Percentiles rank a stretch among this genome's conserved stretches.
phyloP scores from a whole-genome alignment of 495 filamentous ascomycete species.

The Neurospora pannonica region DNA sequence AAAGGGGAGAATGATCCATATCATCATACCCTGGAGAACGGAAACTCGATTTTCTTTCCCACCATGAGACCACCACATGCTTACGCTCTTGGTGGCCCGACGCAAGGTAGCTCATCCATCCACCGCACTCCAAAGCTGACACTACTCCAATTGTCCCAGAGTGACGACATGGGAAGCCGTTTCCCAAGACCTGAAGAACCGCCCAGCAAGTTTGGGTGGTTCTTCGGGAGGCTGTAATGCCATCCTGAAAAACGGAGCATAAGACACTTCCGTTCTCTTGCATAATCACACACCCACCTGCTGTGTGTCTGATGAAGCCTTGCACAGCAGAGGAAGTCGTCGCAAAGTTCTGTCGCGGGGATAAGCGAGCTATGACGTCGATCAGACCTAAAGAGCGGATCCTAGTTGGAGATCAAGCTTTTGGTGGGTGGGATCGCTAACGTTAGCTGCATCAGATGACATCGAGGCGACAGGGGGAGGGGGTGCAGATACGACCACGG shows the following conservation, averaged over 20 bases:
- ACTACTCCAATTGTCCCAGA: background rate
- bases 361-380: conserved; percentile 15
- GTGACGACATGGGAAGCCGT: background rate
- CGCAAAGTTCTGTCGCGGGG: background rate
- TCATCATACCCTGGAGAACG: background rate
- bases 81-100: background rate
- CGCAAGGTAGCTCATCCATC: background rate
- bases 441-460: conserved; percentile 8
- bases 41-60: background rate
- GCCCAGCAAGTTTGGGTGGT: background rate
- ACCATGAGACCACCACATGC: background rate
- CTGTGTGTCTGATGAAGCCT: background rate
- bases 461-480: conserved; percentile 2
- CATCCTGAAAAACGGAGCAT: background rate
- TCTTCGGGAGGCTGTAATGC: background rate
- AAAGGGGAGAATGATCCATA: background rate
- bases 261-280: background rate
- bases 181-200: background rate
- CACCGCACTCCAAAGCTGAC: background rate
- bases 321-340: background rate
- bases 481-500: background rate
- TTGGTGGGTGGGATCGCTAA: background rate
- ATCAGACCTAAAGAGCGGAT: background rate
- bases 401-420: conserved; percentile 9
- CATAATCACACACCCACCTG: background rate